A percentile compares a stretch with the other conserved stretches of the same genome.
Conservation (phyloP, 2,329 filamentous ascomycete genomes). For the Alternaria sp. region DNA sequence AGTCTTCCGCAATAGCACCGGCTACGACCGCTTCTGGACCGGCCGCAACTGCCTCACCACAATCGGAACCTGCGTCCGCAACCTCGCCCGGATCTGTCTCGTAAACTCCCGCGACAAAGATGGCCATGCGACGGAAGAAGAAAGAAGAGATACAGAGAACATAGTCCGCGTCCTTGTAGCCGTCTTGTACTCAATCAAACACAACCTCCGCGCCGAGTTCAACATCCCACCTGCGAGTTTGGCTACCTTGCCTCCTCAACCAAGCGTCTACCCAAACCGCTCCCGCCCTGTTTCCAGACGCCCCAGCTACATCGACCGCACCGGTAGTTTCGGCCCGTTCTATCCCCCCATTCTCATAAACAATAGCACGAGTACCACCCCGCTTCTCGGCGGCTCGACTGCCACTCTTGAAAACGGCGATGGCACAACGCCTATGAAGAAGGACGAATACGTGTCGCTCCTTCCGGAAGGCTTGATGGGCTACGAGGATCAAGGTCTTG, state of each 20-base stretch:
- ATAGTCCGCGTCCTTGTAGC: conserved; percentile 65
- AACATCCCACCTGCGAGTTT: conserved; percentile 49
- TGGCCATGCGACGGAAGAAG: conserved; percentile 36
- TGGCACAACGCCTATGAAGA: conserved; percentile 40
- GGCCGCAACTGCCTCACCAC: conserved; percentile 63
- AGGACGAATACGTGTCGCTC: conserved; percentile 59
- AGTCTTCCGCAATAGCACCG: conserved; percentile 69
- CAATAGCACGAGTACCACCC: conserved; percentile 23
- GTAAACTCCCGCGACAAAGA: conserved; percentile 51
- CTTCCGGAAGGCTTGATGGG: conserved; percentile 59
- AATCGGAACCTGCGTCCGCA: conserved; percentile 64
- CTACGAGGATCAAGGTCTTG: conserved; percentile 64
- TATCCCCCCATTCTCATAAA: background rate
- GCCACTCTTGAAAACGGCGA: conserved; percentile 31
- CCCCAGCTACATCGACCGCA: conserved; percentile 38
- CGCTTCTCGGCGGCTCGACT: conserved; percentile 26
- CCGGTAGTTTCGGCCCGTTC: conserved; percentile 1
- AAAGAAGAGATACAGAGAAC: conserved; percentile 64
- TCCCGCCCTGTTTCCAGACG: conserved; percentile 26
- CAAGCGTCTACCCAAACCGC: conserved; percentile 18
- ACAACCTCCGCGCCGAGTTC: conserved; percentile 68
- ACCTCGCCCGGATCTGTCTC: conserved; percentile 63
- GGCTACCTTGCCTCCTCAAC: conserved; percentile 24
- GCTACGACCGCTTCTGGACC: conserved; percentile 70
- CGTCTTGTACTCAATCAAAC: conserved; percentile 68